These are phyloP conservation scores for Baorangia bicolor DNA, from an alignment of 768 basidiomycete species.

Conservation along the genomic window DNA sequence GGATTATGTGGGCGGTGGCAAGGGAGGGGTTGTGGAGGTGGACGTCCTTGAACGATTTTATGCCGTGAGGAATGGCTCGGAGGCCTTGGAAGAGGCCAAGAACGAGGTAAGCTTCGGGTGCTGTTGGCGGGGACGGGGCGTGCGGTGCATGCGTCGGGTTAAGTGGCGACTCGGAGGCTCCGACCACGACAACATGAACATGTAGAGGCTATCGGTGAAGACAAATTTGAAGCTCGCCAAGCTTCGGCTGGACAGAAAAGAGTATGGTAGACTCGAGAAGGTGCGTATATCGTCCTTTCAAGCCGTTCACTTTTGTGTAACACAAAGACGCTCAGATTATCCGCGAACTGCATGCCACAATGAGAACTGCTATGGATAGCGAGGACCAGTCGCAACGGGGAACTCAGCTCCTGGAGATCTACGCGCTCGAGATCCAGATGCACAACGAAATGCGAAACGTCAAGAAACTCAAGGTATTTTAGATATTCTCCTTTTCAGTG, in stretches of 20 bases:
- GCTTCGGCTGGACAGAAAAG: constrained; percentile 93
- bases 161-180: background rate
- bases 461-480: constrained; percentile 86
- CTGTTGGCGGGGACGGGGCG: background rate
- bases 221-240: constrained; percentile 97
- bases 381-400: constrained; percentile 91
- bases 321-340: constrained; percentile 52
- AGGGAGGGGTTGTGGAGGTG: constrained; percentile 75
- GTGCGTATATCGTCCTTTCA: constrained; percentile 38
- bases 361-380: constrained; percentile 56
- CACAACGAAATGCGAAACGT: constrained; percentile 95
- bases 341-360: constrained; percentile 70
- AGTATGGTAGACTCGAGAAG: constrained; percentile 80
- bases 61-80: constrained; percentile 87
- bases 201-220: constrained; percentile 86
- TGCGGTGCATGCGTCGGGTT: background rate
- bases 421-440: constrained; percentile 99
- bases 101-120: constrained; percentile 71
- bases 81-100: constrained; percentile 88
- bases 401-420: constrained; percentile 93
- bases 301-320: background rate
- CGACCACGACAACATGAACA: constrained; percentile 2
- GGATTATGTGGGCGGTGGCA: constrained; percentile 94
- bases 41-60: constrained; percentile 94
- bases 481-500: background rate